Percentiles rank a stretch among this genome's conserved stretches.
These are phyloP conservation scores for Corylus avellana DNA, from an alignment of 306 rosid species.

Conservation along the genomic window DNA sequence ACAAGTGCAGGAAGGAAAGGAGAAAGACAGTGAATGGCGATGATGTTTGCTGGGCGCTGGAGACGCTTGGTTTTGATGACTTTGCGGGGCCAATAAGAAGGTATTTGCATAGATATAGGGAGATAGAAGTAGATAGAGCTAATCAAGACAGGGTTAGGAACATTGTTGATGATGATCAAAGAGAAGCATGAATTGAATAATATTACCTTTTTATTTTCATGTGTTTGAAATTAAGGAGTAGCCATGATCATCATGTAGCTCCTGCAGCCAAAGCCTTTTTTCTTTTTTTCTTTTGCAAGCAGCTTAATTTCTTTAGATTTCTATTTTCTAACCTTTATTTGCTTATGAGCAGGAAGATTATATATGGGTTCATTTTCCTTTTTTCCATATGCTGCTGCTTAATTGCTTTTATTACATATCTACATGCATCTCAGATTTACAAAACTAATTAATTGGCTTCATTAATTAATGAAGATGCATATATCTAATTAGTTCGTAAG, in stretches of 20 bases:
- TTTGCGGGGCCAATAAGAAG: conserved; percentile 75
- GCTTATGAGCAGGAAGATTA: neutral
- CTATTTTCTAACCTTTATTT: neutral
- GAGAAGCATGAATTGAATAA: conserved; percentile 17
- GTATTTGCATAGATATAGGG: conserved; percentile 73
- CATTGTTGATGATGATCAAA: neutral
- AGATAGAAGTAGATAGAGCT: conserved; percentile 67
- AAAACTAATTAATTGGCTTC: neutral
- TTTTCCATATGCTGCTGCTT: neutral
- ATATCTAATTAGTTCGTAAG: too few species aligned
- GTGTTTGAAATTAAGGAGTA: neutral
- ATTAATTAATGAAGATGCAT: too few species aligned
- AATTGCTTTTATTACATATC: neutral
- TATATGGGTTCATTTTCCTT: neutral
- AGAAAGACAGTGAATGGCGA: conserved; percentile 91
- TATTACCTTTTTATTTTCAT: neutral
- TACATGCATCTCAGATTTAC: neutral
- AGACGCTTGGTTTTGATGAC: conserved; percentile 80
- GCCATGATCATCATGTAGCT: neutral
- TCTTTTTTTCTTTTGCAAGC: neutral
- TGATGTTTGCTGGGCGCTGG: conserved; percentile 83
- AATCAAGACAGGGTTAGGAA: conserved; percentile 42
- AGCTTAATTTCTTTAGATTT: neutral
- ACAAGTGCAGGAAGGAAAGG: conserved; percentile 93
- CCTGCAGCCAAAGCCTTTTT: neutral